These are phyloP conservation scores for Mycocalia duriaeana DNA, from an alignment of 1,284 basidiomycete genomes.

Conservation along the genomic window DNA sequence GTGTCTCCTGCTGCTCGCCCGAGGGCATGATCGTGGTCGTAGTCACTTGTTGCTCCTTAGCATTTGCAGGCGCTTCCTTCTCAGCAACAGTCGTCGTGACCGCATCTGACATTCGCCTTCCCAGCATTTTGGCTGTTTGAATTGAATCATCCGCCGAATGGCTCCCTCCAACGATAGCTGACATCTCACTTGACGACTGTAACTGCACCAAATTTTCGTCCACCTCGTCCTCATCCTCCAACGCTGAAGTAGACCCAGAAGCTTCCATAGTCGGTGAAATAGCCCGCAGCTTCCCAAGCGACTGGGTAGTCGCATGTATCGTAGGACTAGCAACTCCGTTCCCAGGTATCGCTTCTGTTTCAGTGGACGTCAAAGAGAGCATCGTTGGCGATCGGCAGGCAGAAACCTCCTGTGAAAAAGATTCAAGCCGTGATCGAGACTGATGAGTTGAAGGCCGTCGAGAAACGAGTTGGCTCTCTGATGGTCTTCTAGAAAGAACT, in stretches of 20 bases:
- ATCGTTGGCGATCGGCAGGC: constrained; percentile 29
- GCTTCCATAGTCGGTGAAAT: constrained; percentile 16
- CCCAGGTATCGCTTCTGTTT: constrained; percentile 19
- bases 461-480: constrained; percentile 18
- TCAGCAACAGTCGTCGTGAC: constrained; percentile 17
- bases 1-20: too few species aligned
- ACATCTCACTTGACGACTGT: too few species aligned
- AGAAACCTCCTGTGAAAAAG: constrained; percentile 15
- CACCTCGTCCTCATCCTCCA: constrained; percentile 26
- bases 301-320: constrained; percentile 5
- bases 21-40: too few species aligned
- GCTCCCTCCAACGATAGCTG: too few species aligned
- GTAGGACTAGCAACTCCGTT: constrained; percentile 9
- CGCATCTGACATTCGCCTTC: constrained; percentile 31
- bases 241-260: constrained; percentile 24
- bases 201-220: constrained; percentile 11
- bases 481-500: constrained; percentile 46
- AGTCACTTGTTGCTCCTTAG: too few species aligned
- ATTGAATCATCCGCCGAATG: constrained; percentile 13
- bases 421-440: constrained; percentile 16
- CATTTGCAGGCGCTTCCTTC: constrained; percentile 7
- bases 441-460: constrained; percentile 19
- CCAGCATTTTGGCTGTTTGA: constrained; percentile 28
- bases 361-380: constrained; percentile 31
- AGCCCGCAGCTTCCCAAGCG: constrained; percentile 16